These are phyloP conservation scores for Lipomyces oligophaga DNA, from an alignment of 805 yeast genomes.

Conservation along the genomic window DNA sequence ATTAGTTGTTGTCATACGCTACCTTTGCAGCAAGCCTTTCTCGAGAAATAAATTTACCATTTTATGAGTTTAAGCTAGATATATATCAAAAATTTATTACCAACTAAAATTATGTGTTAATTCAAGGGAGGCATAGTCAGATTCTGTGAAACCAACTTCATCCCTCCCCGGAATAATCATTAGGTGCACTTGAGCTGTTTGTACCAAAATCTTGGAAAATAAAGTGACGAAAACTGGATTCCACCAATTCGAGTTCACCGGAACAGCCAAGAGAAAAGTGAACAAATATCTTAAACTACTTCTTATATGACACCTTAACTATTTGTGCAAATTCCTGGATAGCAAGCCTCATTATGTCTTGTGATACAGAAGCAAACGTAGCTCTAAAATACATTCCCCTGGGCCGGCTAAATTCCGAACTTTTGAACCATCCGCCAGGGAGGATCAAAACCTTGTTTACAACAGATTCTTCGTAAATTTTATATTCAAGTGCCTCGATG, in stretches of 20 bases:
- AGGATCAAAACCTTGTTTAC: constrained; percentile 38
- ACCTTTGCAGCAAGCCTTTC: no score
- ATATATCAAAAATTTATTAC: background rate
- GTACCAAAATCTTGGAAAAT: background rate
- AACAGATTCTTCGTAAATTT: constrained; percentile 37
- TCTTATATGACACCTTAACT: constrained; percentile 32
- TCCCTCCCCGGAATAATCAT: background rate
- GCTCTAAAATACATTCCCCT: constrained; percentile 41
- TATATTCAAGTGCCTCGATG: constrained; percentile 35
- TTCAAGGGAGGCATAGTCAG: background rate
- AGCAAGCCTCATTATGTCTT: constrained; percentile 36
- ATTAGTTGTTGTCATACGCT: background rate
- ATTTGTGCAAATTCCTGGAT: constrained; percentile 38
- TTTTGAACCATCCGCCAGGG: constrained; percentile 44
- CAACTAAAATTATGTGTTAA: background rate
- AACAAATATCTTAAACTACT: background rate
- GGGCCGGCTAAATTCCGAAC: constrained; percentile 20
- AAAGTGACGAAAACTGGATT: background rate
- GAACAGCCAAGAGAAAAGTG: background rate
- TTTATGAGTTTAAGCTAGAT: background rate
- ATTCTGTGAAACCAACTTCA: background rate
- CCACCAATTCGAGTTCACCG: background rate
- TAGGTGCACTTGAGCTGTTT: background rate
- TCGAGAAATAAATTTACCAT: background rate
- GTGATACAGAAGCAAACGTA: constrained; percentile 43